Evolutionary conservation across 2,329 filamentous ascomycete genomes (phyloP), one percentile per base, ranked within the genome.

Genomic region (Albophoma yamanashiensis): DNA sequence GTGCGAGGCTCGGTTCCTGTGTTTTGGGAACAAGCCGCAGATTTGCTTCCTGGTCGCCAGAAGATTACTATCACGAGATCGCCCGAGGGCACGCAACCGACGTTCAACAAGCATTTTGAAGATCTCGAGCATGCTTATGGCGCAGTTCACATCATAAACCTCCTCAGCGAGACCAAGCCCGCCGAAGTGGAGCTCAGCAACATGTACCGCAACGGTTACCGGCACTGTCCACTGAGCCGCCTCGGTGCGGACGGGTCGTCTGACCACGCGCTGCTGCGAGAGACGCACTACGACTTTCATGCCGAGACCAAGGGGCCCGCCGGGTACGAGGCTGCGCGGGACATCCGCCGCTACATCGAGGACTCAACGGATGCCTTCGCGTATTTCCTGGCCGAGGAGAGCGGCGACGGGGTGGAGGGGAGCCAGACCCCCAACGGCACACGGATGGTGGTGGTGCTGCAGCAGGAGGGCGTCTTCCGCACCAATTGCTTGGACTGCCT

Each of bases 401-500:
- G 82, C 14, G 80, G 85, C 53, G 85, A 89, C 57, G 67, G 74
- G 22, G 71, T 73, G 22, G 76, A 81, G 38, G 67, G 69, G 11
- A 69, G 67, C 2, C 69, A 73, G 17, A 73, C 72, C n/a, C 77
- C 66, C 45, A 66, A 67, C 15, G 68, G 75, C 34, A 67, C 69
- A 8, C 77, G 82, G 27, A 78, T 78, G 77, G 82, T 89, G 9
- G 85, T 91, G 2, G 83, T 96, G 27, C 76, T 97, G 57, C 91
- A 96, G 70, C 94, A 99, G 74, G 91, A 96, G 70, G 93, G 94
- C n/a, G 84, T 96, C 7, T 97, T 97, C 73, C 84, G 93, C 63
- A 96, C 92, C 4, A 99, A 99, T 68, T 99, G 94, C 71, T 79
- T 99, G 34, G 94, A 99, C 72, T 99, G 94, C 71, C 78, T 99